phyloP scores from a whole-genome alignment of 257 asterid genomes.

The Ilex aquifolium region DNA sequence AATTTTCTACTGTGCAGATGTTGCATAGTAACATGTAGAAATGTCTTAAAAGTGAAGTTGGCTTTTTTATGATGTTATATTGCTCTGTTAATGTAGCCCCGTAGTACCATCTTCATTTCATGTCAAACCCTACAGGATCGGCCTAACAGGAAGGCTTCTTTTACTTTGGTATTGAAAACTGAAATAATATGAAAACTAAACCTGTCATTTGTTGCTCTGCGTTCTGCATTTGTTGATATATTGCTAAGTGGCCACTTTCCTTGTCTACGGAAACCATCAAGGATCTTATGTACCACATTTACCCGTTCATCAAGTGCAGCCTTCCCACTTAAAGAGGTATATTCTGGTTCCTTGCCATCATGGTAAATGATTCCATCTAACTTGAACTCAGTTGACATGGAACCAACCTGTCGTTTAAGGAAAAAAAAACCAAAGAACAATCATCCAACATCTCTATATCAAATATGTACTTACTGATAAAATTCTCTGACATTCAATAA shows the following conservation, averaged over 20 bases:
- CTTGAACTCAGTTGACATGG: slow-evolving; percentile 30
- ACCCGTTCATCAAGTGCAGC: slow-evolving; percentile 16
- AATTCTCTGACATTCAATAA: background rate
- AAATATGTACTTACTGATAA: background rate
- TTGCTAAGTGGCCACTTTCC: slow-evolving; percentile 23
- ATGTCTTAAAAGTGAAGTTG: too few relatives aligned
- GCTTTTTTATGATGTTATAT: background rate
- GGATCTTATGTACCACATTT: slow-evolving; percentile 14
- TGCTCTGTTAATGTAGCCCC: background rate
- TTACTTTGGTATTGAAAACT: background rate
- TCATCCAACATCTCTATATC: background rate
- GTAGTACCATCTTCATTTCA: background rate
- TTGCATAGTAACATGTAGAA: too few relatives aligned
- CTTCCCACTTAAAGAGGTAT: slow-evolving; percentile 12
- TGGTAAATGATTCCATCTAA: slow-evolving; percentile 17
- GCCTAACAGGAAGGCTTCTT: background rate
- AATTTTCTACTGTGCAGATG: too few relatives aligned
- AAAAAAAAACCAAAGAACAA: background rate
- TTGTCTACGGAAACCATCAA: slow-evolving; percentile 21
- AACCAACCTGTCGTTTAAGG: slow-evolving; percentile 1
- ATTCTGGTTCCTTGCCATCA: slow-evolving; percentile 15
- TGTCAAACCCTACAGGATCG: background rate
- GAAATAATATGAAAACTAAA: background rate
- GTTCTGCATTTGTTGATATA: slow-evolving; percentile 13
- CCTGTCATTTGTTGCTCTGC: slow-evolving; percentile 30